Percentiles rank a stretch among this genome's conserved stretches.
These are phyloP conservation scores for Forsythia suspensa DNA, from an alignment of 257 asterid species.

Conservation along the genomic window DNA sequence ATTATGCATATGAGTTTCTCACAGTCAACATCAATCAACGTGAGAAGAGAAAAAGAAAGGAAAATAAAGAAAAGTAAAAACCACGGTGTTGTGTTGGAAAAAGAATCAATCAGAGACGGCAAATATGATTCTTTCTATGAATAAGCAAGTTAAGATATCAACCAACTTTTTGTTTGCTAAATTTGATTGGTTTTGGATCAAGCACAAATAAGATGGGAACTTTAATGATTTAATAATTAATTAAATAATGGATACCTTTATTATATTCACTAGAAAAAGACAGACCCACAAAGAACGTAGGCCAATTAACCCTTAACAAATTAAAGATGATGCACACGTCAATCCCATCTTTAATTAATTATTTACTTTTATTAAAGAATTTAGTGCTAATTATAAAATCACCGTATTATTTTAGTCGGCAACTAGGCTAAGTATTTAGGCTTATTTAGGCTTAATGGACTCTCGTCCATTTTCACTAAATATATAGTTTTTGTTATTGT, in stretches of 20 bases:
- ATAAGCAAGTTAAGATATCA: slow-evolving; percentile 25
- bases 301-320: slow-evolving; percentile 19
- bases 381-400: neutral
- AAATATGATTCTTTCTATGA: slow-evolving; percentile 38
- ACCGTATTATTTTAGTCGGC: slow-evolving; percentile 24
- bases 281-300: slow-evolving; percentile 22
- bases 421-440: slow-evolving; percentile 20
- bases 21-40: too few species aligned
- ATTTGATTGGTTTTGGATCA: slow-evolving; percentile 26
- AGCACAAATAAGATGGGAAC: slow-evolving; percentile 26
- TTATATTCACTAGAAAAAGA: neutral
- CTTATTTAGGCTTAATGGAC: too few species aligned
- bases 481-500: too few species aligned
- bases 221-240: slow-evolving; percentile 20
- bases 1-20: neutral
- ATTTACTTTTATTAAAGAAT: slow-evolving; percentile 20
- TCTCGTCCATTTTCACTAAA: too few species aligned
- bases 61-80: neutral
- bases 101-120: slow-evolving; percentile 35
- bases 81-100: slow-evolving; percentile 10
- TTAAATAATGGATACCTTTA: slow-evolving; percentile 22
- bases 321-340: slow-evolving; percentile 20
- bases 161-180: slow-evolving; percentile 24
- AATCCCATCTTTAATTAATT: slow-evolving; percentile 22
- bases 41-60: neutral